Evolutionary conservation across 371 early-diverging fungal genomes (phyloP), one percentile per base, ranked within the genome.

Genomic region (Mucor velutinosus): DNA sequence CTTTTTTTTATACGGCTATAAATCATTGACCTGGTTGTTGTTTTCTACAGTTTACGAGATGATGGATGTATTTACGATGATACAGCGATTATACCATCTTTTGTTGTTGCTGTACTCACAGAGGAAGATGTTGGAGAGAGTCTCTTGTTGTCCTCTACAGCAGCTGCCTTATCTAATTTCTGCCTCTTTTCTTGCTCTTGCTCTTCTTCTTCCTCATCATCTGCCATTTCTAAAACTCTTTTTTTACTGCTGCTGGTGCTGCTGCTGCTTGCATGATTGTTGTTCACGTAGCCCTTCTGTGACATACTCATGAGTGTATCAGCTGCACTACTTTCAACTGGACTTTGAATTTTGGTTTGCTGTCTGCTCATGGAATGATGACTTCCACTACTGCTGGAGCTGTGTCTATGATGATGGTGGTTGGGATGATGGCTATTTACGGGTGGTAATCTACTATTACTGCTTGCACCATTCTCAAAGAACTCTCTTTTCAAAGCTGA

Each of bases 241-340:
- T 69, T 73, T 21, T 62, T 37, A 14, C 14, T 51, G 25, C 45
- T 39, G 15, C 14, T 45, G n/a, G n/a, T n/a, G n/a, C 33, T 29
- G 37, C 37, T 51, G 25, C 51, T 45, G 19, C 19, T 51, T 51
- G 25, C 23, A 12, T 25, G 21, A 11, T 25, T 23, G 6, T 33
- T 57, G 37, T 57, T 72, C 30, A 58, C 55, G 56, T 49, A 70
- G 4, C 66, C 62, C 1, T 72, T 70, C 47, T 74, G 71, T 7
- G 77, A 62, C 66, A 81, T 76, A 14, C 77, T 76, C 65, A 81
- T 81, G 12, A 78, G 53, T 11, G 81, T 76, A 66, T 76, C 76
- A 5, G 78, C 81, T 3, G 78, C 81, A 65, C 68, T 76, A 11
- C 64, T 76, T 69, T 78, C 77, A 35, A 71, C 65, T 8, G 73